Evolutionary conservation across 164 flowering plant species (phyloP), one percentile per base, ranked within the genome.

Genomic region (Litsea cubeba): DNA sequence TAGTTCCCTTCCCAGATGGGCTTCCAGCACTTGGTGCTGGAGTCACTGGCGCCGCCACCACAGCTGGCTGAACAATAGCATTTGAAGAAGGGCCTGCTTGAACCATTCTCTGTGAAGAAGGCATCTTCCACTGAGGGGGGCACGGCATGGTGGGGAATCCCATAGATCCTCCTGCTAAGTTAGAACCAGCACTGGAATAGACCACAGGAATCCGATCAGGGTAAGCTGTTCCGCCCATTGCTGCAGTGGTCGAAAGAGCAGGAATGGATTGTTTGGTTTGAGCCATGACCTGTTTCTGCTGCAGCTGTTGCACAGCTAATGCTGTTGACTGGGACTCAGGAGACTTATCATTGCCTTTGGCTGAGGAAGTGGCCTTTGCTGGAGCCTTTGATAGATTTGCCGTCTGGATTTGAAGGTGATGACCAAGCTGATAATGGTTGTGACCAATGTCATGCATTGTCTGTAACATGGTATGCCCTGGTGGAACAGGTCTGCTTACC

Each of bases 391-490:
- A 73, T 40, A 22, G 63, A 57, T 73, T 72, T 35, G 67, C 74
- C 1, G 54, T 28, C 14, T 72, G 67, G 62, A 63, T 32, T 4
- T 62, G 67, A 12, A 30, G 23, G 67, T 62, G 51, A 35, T 60
- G 24, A 12, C 50, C 46, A 28, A 73, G 63, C 67, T 58, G 72
- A 62, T 68, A 69, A 65, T 75, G 71, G 72, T 30, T 32, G 8
- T 30, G 72, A 15, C 72, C 58, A 17, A 69, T 23, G 24, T 68
- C 71, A 22, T 65, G 72, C 72, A 68, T 18, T 15, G 32, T 60
- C 40, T 69, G 76, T n/a, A 75, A 58, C 76, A 68, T n/a, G 8
- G 67, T 17, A 62, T 75, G 67, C 14, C 67, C 76, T 5, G 58
- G 30, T 60, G 65, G 76, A 11, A 68, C 54, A 12, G 76, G 20